A percentile compares a stretch with the other conserved stretches of the same genome.
These are phyloP conservation scores for Sugiyamaella castrensis DNA, from an alignment of 1,139 yeast species.

Conservation along the genomic window DNA sequence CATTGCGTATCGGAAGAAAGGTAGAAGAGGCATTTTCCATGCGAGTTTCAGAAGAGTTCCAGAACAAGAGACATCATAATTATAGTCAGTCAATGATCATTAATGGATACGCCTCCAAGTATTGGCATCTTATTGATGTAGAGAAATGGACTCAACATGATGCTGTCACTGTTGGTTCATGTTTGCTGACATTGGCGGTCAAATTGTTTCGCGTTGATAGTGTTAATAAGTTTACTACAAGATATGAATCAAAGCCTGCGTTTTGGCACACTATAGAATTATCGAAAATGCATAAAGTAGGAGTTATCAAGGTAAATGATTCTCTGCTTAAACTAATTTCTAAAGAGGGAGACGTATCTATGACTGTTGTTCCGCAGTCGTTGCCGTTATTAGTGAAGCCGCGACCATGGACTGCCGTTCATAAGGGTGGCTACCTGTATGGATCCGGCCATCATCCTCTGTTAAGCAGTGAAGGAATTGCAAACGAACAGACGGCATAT, in stretches of 20 bases:
- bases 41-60: not conserved
- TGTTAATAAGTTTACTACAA: constrained; percentile 49
- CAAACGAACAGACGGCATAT: constrained; percentile 81
- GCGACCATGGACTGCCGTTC: constrained; percentile 69
- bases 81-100: constrained; percentile 15
- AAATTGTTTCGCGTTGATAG: constrained; percentile 50
- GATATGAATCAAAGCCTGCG: constrained; percentile 56
- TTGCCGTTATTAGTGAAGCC: constrained; percentile 90
- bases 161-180: constrained; percentile 74
- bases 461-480: constrained; percentile 53
- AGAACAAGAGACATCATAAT: not conserved
- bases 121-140: constrained; percentile 35
- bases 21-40: constrained; percentile 4
- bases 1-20: constrained; percentile 5
- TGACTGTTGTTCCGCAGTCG: constrained; percentile 46
- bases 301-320: constrained; percentile 70
- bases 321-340: constrained; percentile 53
- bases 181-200: constrained; percentile 60
- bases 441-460: constrained; percentile 47
- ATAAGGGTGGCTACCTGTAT: constrained; percentile 72
- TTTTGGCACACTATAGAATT: constrained; percentile 78
- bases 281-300: constrained; percentile 64
- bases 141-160: constrained; percentile 43
- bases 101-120: constrained; percentile 11
- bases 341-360: constrained; percentile 45